These are phyloP conservation scores for Bipolaris oryzae DNA, from an alignment of 2,329 filamentous ascomycete genomes.

Conservation along the genomic window DNA sequence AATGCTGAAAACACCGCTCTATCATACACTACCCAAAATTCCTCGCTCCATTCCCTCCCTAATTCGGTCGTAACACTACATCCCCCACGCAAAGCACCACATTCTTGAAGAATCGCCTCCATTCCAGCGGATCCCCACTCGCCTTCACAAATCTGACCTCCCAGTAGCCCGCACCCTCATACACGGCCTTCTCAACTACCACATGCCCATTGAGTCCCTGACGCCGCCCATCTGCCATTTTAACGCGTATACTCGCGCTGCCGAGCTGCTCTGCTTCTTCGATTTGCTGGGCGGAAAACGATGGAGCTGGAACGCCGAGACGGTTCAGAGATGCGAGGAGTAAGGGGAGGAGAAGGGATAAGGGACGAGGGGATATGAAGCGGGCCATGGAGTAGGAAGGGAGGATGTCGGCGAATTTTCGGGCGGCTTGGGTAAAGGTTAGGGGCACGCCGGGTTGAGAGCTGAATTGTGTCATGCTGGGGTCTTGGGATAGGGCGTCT, in stretches of 20 bases:
- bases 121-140: constrained; percentile 95
- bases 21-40: not conserved
- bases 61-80: constrained; percentile 64
- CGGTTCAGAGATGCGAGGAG: constrained; percentile 81
- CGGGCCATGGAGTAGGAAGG: constrained; percentile 85
- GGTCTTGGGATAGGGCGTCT: constrained; percentile 80
- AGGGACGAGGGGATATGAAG: constrained; percentile 84
- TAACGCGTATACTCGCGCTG: constrained; percentile 72
- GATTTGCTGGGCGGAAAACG: constrained; percentile 40
- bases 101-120: constrained; percentile 96
- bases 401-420: constrained; percentile 87
- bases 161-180: constrained; percentile 66
- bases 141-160: constrained; percentile 93
- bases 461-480: constrained; percentile 83
- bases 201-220: constrained; percentile 79
- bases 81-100: constrained; percentile 88
- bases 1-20: too few species aligned
- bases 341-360: constrained; percentile 77
- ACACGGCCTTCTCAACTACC: constrained; percentile 71
- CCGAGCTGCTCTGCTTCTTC: constrained; percentile 51
- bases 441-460: constrained; percentile 77
- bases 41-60: not conserved
- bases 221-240: constrained; percentile 72
- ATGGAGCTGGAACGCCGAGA: constrained; percentile 76
- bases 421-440: constrained; percentile 85